A percentile compares a stretch with the other conserved stretches of the same genome.
Conservation (phyloP, 1,284 basidiomycete species). For the Rugiboletus extremiorientalis region DNA sequence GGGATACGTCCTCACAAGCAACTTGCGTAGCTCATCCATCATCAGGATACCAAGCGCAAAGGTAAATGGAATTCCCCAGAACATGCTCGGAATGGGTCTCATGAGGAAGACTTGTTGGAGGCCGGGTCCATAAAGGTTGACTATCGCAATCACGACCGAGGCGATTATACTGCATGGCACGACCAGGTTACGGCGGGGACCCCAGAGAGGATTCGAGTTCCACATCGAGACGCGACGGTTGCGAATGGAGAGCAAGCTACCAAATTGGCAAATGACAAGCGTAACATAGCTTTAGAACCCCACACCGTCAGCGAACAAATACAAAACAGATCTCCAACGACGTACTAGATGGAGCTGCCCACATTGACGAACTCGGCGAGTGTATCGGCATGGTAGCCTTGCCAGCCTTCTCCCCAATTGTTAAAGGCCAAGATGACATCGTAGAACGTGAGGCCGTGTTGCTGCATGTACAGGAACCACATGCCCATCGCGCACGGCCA, state of each 20-base stretch:
- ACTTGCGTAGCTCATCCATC: slow-evolving; percentile 42
- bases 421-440: slow-evolving; percentile 43
- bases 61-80: slow-evolving; percentile 42
- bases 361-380: slow-evolving; percentile 33
- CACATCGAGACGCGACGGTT: slow-evolving; percentile 36
- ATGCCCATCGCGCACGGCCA: slow-evolving; percentile 45
- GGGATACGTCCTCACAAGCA: slow-evolving; percentile 42
- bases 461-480: slow-evolving; percentile 41
- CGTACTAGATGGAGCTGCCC: slow-evolving; percentile 45
- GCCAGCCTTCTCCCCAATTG: slow-evolving; percentile 37
- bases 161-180: slow-evolving; percentile 38
- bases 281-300: slow-evolving; percentile 38
- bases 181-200: slow-evolving; percentile 36
- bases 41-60: slow-evolving; percentile 40
- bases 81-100: slow-evolving; percentile 40
- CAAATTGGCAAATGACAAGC: slow-evolving; percentile 37
- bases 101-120: slow-evolving; percentile 23
- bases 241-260: slow-evolving; percentile 33
- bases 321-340: slow-evolving; percentile 24
- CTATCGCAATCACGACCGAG: slow-evolving; percentile 36
- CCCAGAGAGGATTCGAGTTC: slow-evolving; percentile 37
- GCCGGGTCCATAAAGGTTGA: slow-evolving; percentile 33
- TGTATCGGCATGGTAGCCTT: slow-evolving; percentile 29
- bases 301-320: neutral
- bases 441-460: slow-evolving; percentile 36